Base-by-base conservation (phyloP, 1,284 basidiomycete genomes). In the Cronartium ribicola region DNA sequence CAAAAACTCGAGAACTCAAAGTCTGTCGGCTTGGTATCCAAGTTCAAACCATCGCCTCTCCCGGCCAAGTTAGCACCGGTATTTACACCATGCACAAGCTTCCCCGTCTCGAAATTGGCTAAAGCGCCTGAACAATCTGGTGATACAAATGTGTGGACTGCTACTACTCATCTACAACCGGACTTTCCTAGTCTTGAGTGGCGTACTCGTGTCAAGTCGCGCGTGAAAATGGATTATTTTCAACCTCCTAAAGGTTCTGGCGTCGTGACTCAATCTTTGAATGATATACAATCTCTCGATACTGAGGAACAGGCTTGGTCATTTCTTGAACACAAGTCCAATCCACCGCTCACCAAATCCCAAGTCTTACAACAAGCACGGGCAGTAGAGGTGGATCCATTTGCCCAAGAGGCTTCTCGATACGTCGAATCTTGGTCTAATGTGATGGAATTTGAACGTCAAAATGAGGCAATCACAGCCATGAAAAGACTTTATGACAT, bases 401-500 rank as follows among this genome's bases (percentile, higher is more conserved):
- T 29, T 61, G 59, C 20, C 13, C 36, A 29, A 29, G 22, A 29
- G 14, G 59, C 59, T 13, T n/a, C 20, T 29, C 22, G 22, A n/a
- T 61, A 61, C 59, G 14, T 61, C 20, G 36, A 61, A 5, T 61
- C 59, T n/a, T 61, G 59, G 59, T 29, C 20, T 13, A 61, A 61
- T 13, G 59, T 61, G 22, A 39, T 61, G 20, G 59, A 61, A 8
- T 13, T 61, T 14, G 59, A 61, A 61, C 59, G 59, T 13, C 20
- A 22, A 61, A 22, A 61, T 61, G 22, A 61, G 6, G 59, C 20
- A 0, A 14, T 61, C 6, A 39, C 59, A 13, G 59, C 59, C 13
- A 61, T 61, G 59, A 61, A 61, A 39, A 22, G 59, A 7, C 22
- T 61, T 13, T 61, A 61, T 39, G 59, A 61, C 36, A 61, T 61